Evolutionary conservation across 768 basidiomycete genomes (phyloP).

Genomic region (Auricularia heimuer): DNA sequence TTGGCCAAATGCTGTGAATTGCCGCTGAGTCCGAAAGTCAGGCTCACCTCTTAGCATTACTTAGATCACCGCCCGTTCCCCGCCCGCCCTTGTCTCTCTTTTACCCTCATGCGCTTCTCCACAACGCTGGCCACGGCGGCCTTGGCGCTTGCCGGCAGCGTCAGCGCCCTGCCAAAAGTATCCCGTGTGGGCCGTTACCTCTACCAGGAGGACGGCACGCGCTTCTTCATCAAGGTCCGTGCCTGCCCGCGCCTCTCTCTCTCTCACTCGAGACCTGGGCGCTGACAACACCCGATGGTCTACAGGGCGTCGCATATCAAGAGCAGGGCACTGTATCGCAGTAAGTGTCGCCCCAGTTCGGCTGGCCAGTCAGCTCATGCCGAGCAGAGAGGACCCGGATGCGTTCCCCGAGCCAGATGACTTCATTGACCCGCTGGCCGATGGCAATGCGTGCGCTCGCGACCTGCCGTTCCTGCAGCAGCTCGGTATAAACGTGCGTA

Average conservation of each 20-base stretch:
- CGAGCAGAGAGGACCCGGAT: slow-evolving; percentile 23
- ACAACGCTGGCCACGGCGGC: slow-evolving; percentile 20
- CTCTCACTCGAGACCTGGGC: neutral
- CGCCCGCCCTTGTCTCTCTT: too few relatives aligned
- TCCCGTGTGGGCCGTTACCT: slow-evolving; percentile 70
- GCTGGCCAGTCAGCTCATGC: neutral
- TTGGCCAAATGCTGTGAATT: too few relatives aligned
- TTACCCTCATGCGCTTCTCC: neutral
- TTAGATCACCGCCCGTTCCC: too few relatives aligned
- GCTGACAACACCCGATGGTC: neutral
- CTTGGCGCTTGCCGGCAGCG: slow-evolving; percentile 35
- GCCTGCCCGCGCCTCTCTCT: neutral
- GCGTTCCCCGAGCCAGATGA: slow-evolving; percentile 62
- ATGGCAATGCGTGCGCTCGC: slow-evolving; percentile 55
- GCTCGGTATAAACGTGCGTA: slow-evolving; percentile 53
- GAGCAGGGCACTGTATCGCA: slow-evolving; percentile 42
- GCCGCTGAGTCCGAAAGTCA: too few relatives aligned
- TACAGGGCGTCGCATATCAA: slow-evolving; percentile 66
- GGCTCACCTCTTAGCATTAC: too few relatives aligned
- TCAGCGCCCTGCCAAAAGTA: slow-evolving; percentile 60
- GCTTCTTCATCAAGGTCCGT: slow-evolving; percentile 70
- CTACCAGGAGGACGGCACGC: slow-evolving; percentile 59
- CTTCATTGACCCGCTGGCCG: slow-evolving; percentile 72
- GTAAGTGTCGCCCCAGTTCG: neutral
- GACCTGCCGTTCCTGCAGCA: slow-evolving; percentile 71